Evolutionary conservation across 2,329 filamentous ascomycete species (phyloP).

Genomic region (Claviceps pusilla): DNA sequence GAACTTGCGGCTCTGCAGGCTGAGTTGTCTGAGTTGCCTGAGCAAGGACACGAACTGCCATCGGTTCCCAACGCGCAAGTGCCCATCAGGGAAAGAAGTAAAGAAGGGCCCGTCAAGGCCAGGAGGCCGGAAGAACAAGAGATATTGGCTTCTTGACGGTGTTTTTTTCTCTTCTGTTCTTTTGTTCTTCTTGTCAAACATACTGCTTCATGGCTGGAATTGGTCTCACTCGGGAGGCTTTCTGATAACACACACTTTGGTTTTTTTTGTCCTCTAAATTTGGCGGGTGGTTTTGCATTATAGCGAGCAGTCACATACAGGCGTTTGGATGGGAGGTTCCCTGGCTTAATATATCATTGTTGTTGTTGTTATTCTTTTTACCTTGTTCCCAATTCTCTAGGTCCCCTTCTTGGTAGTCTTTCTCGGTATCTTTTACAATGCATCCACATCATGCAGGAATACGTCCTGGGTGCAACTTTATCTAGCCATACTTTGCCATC

Average conservation of each 20-base stretch:
- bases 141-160: slow-evolving; percentile 23
- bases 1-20: slow-evolving; percentile 69
- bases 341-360: neutral
- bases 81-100: slow-evolving; percentile 8
- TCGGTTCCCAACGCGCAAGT: slow-evolving; percentile 20
- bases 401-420: slow-evolving; percentile 1
- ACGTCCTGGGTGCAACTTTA: neutral
- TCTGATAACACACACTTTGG: neutral
- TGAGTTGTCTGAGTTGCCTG: slow-evolving; percentile 20
- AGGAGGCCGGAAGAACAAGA: slow-evolving; percentile 18
- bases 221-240: neutral
- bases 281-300: slow-evolving; percentile 1
- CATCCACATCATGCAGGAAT: neutral
- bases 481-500: slow-evolving; percentile 50
- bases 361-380: neutral
- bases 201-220: neutral
- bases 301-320: slow-evolving; percentile 8
- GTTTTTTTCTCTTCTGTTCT: neutral
- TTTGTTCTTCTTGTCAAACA: neutral
- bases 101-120: neutral
- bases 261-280: slow-evolving; percentile 2
- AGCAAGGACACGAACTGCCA: slow-evolving; percentile 13
- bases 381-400: neutral
- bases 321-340: slow-evolving; percentile 11
- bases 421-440: neutral